phyloP scores from a whole-genome alignment of 305 asterid genomes.

The Solanum hybrid region DNA sequence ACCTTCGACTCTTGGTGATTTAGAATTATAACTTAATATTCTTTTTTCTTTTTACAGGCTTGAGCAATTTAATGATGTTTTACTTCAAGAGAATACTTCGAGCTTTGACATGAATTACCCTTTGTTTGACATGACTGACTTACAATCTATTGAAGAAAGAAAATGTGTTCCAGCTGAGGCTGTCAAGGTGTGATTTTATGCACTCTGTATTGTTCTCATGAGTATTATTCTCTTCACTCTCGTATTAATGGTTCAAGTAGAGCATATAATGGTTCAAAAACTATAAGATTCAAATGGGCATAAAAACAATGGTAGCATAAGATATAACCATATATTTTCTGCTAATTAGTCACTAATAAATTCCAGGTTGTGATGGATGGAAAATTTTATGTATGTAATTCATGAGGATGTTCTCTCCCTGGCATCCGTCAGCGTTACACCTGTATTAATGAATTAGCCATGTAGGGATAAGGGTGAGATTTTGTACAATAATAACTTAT shows the following conservation, averaged over 20 bases:
- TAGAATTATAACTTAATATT: not conserved
- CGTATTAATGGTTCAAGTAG: not conserved
- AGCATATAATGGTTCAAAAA: not conserved
- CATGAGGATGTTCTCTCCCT: not conserved
- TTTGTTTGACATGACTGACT: constrained; percentile 44
- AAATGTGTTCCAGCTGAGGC: constrained; percentile 42
- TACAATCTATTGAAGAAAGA: constrained; percentile 47
- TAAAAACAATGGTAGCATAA: not conserved
- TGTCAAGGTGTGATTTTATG: constrained; percentile 42
- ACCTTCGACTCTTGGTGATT: not conserved
- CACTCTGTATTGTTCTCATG: not conserved
- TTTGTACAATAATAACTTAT: not conserved
- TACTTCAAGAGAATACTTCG: constrained; percentile 61
- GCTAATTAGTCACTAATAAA: not conserved
- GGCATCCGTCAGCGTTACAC: not conserved
- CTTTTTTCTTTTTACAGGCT: constrained; percentile 39
- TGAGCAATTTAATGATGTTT: constrained; percentile 86
- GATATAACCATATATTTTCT: not conserved
- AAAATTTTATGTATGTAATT: not conserved
- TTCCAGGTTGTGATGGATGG: not conserved
- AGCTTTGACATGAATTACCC: constrained; percentile 41
- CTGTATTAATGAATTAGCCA: not conserved
- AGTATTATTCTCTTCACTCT: not conserved
- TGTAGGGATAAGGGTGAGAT: not conserved
- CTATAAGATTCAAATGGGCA: not conserved